These are phyloP conservation scores for Ophiostoma sp. DNA, from an alignment of 2,329 filamentous ascomycete species.

Conservation along the genomic window DNA sequence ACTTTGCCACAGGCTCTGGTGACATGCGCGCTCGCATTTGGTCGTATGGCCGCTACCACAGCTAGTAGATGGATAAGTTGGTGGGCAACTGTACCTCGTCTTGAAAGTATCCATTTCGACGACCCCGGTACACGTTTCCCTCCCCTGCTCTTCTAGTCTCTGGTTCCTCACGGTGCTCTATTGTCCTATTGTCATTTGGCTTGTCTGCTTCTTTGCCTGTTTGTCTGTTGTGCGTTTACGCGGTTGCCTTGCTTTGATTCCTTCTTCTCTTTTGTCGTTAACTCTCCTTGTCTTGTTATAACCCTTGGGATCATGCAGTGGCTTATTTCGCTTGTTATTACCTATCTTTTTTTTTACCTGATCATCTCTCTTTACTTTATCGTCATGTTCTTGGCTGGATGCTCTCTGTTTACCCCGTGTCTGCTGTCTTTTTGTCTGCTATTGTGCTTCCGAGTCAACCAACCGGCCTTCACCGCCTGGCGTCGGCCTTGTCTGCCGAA, in stretches of 20 bases:
- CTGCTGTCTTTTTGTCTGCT: not conserved
- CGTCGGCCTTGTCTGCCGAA: not conserved
- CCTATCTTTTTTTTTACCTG: not conserved
- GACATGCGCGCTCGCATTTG: slow-evolving; percentile 98
- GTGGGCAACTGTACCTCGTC: not conserved
- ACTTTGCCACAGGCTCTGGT: slow-evolving; percentile 93
- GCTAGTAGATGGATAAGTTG: slow-evolving; percentile 20
- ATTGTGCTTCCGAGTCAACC: not conserved
- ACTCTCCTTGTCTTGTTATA: slow-evolving; percentile 14
- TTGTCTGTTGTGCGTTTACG: slow-evolving; percentile 12
- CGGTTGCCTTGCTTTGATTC: not conserved
- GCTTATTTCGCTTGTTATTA: slow-evolving; percentile 15
- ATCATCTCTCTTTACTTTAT: not conserved
- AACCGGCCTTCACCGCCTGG: not conserved
- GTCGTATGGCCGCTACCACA: slow-evolving; percentile 59
- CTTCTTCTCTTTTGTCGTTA: slow-evolving; percentile 17
- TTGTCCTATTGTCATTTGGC: slow-evolving; percentile 15
- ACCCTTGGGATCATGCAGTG: slow-evolving; percentile 14
- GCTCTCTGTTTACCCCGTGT: not conserved
- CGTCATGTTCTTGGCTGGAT: slow-evolving; percentile 2
- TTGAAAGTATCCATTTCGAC: not conserved
- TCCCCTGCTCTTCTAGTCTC: not conserved
- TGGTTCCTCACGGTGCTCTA: slow-evolving; percentile 21
- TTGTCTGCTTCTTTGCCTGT: not conserved
- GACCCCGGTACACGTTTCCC: not conserved